Evolutionary conservation across 208 protist species (phyloP), one percentile per base, ranked within the genome.

Genomic region (Porcisia hertigi): DNA sequence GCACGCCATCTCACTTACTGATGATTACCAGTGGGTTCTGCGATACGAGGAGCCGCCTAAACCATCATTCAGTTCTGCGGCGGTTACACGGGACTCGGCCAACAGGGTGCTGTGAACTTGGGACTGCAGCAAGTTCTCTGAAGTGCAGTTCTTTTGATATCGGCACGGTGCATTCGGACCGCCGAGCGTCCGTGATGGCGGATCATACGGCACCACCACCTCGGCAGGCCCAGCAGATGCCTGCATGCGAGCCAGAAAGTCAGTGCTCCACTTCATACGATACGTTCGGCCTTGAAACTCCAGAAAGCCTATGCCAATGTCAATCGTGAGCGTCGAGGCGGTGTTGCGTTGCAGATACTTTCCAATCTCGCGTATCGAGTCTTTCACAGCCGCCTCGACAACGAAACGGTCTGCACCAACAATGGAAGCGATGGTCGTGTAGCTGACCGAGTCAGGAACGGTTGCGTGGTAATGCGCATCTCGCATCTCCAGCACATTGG

Each of bases 381-480:
- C 92, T 71, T 84, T 89, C 54, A 96, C 66, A 69, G 87, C 90
- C 0, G 92, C 92, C 80, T 94, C 87, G n/a, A 92, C 88, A 9
- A 89, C 76, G 66, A 88, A 91, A 62, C 87, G 81, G 64, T 93
- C 84, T 1, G 86, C 87, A 30, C 89, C 89, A 14, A 66, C 69
- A 16, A 87, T 20, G 43, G 71, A 74, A 11, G 82, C 88, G 14
- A 96, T 80, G 8, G 71, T 76, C 39, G 63, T 76, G 75, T 88
- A 86, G 75, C 83, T 87, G 23, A 96, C 75, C 18, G 75, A 72
- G 60, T 75, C 69, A 3, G 88, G 84, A 12, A 91, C 86, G 14
- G 89, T 93, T 0, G 84, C 86, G 70, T 96, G 92, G 75, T 96
- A 96, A 75, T 96, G 92, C 23, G 87, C 88, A 66, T 96, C 90